Evolutionary conservation across 140 eudicot genomes (phyloP).

Genomic region (Bidens hawaiensis): DNA sequence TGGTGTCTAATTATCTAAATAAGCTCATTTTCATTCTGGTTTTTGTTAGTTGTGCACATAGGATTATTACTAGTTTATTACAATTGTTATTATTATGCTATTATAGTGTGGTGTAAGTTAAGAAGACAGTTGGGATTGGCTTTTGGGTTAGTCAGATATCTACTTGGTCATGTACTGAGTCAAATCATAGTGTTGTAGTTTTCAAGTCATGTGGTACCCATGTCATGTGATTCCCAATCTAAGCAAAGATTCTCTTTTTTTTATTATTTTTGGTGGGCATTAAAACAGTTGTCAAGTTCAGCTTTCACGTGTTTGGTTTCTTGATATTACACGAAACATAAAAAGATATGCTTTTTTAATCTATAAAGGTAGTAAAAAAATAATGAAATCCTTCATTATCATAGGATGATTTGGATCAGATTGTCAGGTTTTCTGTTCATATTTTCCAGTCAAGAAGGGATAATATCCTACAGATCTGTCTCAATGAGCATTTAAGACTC

Average conservation of each 20-base stretch:
- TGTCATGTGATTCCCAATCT: slow-evolving; percentile 34
- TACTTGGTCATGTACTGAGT: slow-evolving; percentile 10
- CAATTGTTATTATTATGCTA: neutral
- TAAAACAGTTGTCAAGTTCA: slow-evolving; percentile 1
- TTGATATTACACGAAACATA: neutral
- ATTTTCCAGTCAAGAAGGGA: neutral
- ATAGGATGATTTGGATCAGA: slow-evolving; percentile 9
- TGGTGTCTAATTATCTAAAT: slow-evolving; percentile 2
- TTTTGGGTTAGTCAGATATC: slow-evolving; percentile 2
- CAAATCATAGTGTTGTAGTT: slow-evolving; percentile 16
- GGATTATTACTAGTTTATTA: slow-evolving; percentile 8
- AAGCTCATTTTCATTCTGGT: neutral
- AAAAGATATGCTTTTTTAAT: neutral
- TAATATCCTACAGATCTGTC: neutral
- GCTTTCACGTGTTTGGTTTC: slow-evolving; percentile 17
- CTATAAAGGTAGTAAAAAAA: neutral
- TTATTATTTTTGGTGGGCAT: neutral
- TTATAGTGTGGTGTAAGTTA: slow-evolving; percentile 6
- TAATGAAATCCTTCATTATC: neutral
- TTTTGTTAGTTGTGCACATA: neutral
- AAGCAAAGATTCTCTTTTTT: slow-evolving; percentile 15
- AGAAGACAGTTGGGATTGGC: neutral
- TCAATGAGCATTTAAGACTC: neutral
- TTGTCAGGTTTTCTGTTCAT: neutral
- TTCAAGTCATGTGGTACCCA: slow-evolving; percentile 29